Percentiles rank a stretch among this genome's conserved stretches.
Conservation (phyloP, 179 eudicot species). For the Vitellaria paradoxa region DNA sequence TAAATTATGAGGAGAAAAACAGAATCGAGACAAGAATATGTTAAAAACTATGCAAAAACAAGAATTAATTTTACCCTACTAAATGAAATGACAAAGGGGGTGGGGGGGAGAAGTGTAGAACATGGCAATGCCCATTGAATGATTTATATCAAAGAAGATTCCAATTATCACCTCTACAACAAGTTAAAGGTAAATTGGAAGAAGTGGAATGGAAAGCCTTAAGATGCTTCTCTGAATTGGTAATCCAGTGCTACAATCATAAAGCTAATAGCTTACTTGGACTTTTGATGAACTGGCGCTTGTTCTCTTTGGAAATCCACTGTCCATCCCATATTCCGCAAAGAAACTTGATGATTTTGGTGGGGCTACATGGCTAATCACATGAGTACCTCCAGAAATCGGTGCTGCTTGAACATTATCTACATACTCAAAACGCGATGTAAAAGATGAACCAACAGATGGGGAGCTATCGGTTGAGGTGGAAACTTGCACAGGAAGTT, state of each 20-base stretch:
- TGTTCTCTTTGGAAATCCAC: slow-evolving; percentile 64
- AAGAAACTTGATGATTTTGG: slow-evolving; percentile 83
- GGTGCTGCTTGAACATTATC: slow-evolving; percentile 57
- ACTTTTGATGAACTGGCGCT: slow-evolving; percentile 64
- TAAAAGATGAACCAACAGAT: slow-evolving; percentile 49
- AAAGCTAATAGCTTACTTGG: slow-evolving; percentile 46
- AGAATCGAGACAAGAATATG: no score
- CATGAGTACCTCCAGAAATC: slow-evolving; percentile 51
- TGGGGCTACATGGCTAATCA: slow-evolving; percentile 66
- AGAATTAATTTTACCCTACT: no score
- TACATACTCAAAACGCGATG: slow-evolving; percentile 85
- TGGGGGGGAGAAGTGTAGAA: no score
- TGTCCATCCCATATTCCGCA: slow-evolving; percentile 91
- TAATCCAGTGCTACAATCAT: neutral
- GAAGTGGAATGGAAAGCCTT: neutral
- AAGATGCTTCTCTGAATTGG: neutral
- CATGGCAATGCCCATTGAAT: no score
- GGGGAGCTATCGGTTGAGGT: slow-evolving; percentile 41
- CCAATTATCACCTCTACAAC: no score
- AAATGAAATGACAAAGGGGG: no score
- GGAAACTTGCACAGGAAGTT: slow-evolving; percentile 61
- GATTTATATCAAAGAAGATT: no score
- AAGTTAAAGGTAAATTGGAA: no score
- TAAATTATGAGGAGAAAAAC: no score
- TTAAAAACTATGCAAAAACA: no score